A percentile compares a stretch with the other conserved stretches of the same genome.
These are phyloP conservation scores for Pyropia yezoensis DNA, from an alignment of 23 red algal genomes.

Conservation along the genomic window DNA sequence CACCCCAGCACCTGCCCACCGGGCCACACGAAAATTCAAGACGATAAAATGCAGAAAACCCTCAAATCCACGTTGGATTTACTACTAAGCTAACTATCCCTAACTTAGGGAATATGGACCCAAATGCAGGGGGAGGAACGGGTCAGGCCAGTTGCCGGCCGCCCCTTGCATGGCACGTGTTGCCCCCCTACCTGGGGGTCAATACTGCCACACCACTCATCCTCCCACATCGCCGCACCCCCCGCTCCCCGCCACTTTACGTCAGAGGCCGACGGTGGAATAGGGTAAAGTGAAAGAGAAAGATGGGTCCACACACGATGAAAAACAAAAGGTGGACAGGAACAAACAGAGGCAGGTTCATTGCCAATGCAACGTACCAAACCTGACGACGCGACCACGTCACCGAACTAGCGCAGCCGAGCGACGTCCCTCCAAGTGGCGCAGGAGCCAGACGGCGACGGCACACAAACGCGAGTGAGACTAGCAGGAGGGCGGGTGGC, in stretches of 20 bases:
- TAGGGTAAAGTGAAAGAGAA: background rate
- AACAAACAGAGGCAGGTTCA: conserved; percentile 1
- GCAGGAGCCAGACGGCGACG: background rate
- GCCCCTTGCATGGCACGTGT: too few relatives aligned
- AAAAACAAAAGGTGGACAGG: background rate
- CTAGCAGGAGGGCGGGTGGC: background rate
- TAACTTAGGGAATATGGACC: too few relatives aligned
- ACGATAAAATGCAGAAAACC: too few relatives aligned
- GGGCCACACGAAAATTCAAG: too few relatives aligned
- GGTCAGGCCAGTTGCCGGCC: too few relatives aligned
- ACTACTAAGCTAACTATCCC: too few relatives aligned
- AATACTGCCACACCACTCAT: background rate
- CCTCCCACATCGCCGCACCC: too few relatives aligned
- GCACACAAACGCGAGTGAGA: background rate
- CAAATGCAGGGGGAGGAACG: too few relatives aligned
- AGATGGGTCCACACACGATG: background rate
- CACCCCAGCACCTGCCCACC: too few relatives aligned
- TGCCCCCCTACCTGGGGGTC: too few relatives aligned
- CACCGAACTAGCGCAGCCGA: background rate
- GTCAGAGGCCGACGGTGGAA: background rate
- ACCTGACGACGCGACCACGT: background rate
- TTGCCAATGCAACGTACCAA: background rate
- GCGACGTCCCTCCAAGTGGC: background rate
- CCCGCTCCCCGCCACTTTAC: too few relatives aligned
- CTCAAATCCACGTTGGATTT: too few relatives aligned